phyloP scores from a whole-genome alignment of 805 yeast genomes.

The Nakazawaea sp. region DNA sequence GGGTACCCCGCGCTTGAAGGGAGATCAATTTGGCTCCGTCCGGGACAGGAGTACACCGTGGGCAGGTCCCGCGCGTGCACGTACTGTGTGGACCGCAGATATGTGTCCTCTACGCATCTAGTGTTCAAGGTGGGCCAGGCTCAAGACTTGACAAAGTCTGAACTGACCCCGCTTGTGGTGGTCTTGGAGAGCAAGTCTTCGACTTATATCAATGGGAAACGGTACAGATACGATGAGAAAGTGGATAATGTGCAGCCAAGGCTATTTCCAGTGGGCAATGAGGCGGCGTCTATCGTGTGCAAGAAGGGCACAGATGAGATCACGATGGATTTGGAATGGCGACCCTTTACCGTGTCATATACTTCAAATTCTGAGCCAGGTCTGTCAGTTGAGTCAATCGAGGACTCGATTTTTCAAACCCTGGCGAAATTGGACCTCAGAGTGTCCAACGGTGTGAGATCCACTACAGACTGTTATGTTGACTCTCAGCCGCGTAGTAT shows the following conservation, averaged over 20 bases:
- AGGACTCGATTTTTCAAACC: neutral
- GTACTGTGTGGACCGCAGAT: conserved; percentile 1
- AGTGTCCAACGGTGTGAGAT: conserved; percentile 3
- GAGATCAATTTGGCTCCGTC: conserved; percentile 9
- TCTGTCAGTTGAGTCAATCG: too few species aligned
- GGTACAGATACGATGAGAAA: conserved; percentile 2
- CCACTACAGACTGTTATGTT: conserved; percentile 7
- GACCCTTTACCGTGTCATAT: conserved; percentile 4
- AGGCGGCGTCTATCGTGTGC: neutral
- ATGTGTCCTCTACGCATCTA: conserved; percentile 5
- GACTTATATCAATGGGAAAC: conserved; percentile 5
- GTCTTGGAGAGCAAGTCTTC: conserved; percentile 7
- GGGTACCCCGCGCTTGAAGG: too few species aligned
- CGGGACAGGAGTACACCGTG: neutral
- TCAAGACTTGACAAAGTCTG: neutral
- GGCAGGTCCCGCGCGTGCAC: conserved; percentile 4
- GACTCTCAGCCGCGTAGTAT: conserved; percentile 1
- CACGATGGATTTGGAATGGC: too few species aligned
- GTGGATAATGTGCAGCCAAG: conserved; percentile 6
- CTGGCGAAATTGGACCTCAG: conserved; percentile 5
- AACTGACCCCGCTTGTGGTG: conserved; percentile 3
- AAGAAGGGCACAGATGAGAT: conserved; percentile 7
- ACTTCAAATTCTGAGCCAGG: neutral
- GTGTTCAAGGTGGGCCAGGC: conserved; percentile 1
- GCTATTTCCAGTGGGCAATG: neutral